phyloP scores from a whole-genome alignment of 805 yeast species.

The Saturnispora sekii region DNA sequence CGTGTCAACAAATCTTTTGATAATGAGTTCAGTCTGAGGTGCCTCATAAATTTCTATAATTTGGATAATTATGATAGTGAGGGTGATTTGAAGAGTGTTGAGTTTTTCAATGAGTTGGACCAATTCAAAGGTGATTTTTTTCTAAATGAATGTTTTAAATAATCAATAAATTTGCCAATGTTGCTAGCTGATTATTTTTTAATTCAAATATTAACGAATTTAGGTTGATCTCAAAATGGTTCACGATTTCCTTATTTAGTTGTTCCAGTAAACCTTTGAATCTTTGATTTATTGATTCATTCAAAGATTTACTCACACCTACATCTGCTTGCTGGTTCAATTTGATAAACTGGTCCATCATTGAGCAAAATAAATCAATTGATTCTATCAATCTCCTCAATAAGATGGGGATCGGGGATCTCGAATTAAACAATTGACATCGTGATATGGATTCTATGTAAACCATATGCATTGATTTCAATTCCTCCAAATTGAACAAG shows the following conservation, averaged over 20 bases:
- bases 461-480: conserved; percentile 28
- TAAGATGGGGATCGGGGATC: conserved; percentile 10
- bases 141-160: conserved; percentile 12
- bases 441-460: conserved; percentile 29
- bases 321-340: not conserved
- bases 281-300: conserved; percentile 15
- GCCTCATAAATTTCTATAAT: conserved; percentile 69
- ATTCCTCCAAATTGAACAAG: conserved; percentile 38
- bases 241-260: conserved; percentile 31
- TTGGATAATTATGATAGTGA: conserved; percentile 44
- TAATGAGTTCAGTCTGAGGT: conserved; percentile 77
- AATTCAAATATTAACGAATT: conserved; percentile 10
- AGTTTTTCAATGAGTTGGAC: conserved; percentile 15
- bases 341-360: conserved; percentile 2
- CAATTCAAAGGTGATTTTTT: conserved; percentile 30
- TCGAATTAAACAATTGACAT: conserved; percentile 22
- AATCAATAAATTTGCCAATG: conserved; percentile 30
- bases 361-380: conserved; percentile 5
- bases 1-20: conserved; percentile 71
- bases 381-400: conserved; percentile 3
- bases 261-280: conserved; percentile 32
- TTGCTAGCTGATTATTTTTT: conserved; percentile 26
- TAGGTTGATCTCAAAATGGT: conserved; percentile 34
- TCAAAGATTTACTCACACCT: conserved; percentile 14
- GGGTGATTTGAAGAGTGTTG: conserved; percentile 16